A percentile compares a stretch with the other conserved stretches of the same genome.
Evolutionary conservation across 2,329 filamentous ascomycete species (phyloP).

Genomic region (Penicillium sp.): DNA sequence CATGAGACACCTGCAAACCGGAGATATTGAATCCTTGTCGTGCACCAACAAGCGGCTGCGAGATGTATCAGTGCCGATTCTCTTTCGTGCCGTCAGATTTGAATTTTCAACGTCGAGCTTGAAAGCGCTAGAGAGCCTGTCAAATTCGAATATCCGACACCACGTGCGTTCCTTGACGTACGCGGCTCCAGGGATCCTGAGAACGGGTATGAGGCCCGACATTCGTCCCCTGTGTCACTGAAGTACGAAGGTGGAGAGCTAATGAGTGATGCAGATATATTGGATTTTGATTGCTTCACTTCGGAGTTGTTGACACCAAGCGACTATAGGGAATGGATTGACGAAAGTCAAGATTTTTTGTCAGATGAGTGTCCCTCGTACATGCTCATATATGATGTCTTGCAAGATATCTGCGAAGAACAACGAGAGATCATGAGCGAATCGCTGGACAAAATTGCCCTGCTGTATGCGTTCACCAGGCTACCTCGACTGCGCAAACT

Average conservation of each 20-base stretch:
- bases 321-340: background rate
- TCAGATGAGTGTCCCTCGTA: background rate
- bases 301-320: background rate
- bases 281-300: background rate
- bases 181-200: background rate
- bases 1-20: background rate
- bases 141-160: background rate
- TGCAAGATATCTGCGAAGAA: constrained; percentile 1
- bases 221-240: no score
- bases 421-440: background rate
- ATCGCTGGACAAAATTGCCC: background rate
- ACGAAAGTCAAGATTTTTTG: background rate
- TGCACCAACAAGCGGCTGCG: constrained; percentile 3
- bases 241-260: background rate
- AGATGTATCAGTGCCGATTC: background rate
- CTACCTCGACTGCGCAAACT: background rate
- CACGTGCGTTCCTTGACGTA: constrained; percentile 1
- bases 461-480: background rate
- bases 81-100: constrained; percentile 2
- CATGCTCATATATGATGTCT: constrained; percentile 1
- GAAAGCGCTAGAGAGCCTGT: background rate
- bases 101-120: constrained; percentile 1
- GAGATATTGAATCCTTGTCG: constrained; percentile 1
- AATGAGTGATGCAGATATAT: background rate
- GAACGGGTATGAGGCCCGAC: background rate